Percentiles rank a stretch among this genome's conserved stretches.
Conservation (phyloP, 345 rosid species). For the Pseudoturritis turrita region DNA sequence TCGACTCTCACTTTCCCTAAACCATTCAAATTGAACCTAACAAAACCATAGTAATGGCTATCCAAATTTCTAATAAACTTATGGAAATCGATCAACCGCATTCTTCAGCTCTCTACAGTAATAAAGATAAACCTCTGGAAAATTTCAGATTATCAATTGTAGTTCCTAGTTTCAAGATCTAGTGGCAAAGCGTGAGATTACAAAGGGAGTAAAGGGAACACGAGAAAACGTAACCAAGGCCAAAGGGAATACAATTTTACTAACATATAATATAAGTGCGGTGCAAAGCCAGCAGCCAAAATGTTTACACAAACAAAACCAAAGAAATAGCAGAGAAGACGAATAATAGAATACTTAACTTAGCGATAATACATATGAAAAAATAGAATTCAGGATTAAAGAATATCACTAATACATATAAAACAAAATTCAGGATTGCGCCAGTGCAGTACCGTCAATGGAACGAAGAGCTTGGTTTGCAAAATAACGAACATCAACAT, state of each 20-base stretch:
- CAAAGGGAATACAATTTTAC: constrained; percentile 6
- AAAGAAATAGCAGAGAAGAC: not conserved
- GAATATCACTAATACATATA: not conserved
- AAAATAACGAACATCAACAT: constrained; percentile 89
- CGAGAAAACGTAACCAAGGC: not conserved
- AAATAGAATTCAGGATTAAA: not conserved
- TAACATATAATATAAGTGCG: not conserved
- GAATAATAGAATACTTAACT: not conserved
- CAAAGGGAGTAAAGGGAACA: too few relatives aligned
- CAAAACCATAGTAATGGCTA: too few relatives aligned
- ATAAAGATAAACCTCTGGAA: too few relatives aligned
- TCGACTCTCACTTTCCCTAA: too few relatives aligned
- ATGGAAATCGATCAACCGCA: not conserved
- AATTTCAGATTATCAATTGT: too few relatives aligned
- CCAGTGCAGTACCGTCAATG: constrained; percentile 32
- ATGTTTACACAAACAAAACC: constrained; percentile 17
- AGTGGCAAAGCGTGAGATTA: too few relatives aligned
- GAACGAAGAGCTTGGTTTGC: constrained; percentile 81
- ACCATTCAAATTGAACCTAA: too few relatives aligned
- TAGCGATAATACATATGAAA: not conserved
- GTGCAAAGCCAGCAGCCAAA: constrained; percentile 20
- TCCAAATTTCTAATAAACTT: too few relatives aligned
- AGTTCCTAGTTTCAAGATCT: too few relatives aligned
- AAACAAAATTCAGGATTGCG: constrained; percentile 17
- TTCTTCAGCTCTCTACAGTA: not conserved